A percentile compares a stretch with the other conserved stretches of the same genome.
Evolutionary conservation across 2,329 filamentous ascomycete species (phyloP).

Genomic region (Rhexocercosporidium sp.): DNA sequence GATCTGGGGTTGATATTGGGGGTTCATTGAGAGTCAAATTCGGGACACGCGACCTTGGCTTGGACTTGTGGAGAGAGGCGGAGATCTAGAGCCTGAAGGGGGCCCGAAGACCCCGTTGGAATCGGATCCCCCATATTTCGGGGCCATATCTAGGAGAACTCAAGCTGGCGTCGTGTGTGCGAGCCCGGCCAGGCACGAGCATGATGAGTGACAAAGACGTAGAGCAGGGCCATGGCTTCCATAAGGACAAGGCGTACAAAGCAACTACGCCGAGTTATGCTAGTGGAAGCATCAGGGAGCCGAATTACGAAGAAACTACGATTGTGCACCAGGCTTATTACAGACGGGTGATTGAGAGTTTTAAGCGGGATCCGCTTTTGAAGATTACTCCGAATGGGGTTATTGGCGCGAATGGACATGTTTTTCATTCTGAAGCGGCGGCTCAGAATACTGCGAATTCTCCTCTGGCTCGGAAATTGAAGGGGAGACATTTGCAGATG

Average conservation of each 20-base stretch:
- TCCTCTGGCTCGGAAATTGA: conserved; percentile 76
- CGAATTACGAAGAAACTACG: conserved; percentile 35
- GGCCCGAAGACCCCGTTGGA: neutral
- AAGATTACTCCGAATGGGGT: conserved; percentile 52
- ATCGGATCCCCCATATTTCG: neutral
- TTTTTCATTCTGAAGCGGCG: conserved; percentile 67
- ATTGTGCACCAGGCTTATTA: conserved; percentile 25
- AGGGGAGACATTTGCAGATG: conserved; percentile 91
- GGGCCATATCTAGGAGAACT: neutral
- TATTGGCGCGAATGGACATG: conserved; percentile 39
- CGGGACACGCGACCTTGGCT: neutral
- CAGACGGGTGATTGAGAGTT: conserved; percentile 36
- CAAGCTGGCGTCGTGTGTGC: neutral
- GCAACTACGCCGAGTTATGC: conserved; percentile 27
- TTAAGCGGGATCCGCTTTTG: conserved; percentile 46
- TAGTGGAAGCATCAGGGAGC: conserved; percentile 30
- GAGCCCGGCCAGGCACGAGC: neutral
- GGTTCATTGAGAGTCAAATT: neutral
- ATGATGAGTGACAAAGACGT: conserved; percentile 19
- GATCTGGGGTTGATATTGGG: neutral
- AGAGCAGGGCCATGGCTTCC: conserved; percentile 20
- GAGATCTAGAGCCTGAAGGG: neutral
- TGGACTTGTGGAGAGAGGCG: neutral
- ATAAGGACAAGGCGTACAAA: neutral
- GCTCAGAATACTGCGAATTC: conserved; percentile 71